A percentile compares a stretch with the other conserved stretches of the same genome.
These are phyloP conservation scores for Stephania cephalantha DNA, from an alignment of 164 flowering plant genomes.

Conservation along the genomic window DNA sequence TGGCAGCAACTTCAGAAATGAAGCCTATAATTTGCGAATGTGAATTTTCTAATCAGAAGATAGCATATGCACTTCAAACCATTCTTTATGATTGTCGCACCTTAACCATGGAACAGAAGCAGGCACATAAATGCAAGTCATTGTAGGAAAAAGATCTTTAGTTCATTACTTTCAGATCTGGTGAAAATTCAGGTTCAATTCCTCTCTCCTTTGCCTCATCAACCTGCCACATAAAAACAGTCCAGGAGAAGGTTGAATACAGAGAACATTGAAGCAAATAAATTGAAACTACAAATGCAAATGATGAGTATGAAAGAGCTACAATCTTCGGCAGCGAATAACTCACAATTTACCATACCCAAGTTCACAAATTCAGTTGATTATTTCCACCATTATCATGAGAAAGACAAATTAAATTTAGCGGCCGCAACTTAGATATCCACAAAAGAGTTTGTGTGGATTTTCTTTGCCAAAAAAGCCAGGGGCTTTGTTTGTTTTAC, in stretches of 20 bases:
- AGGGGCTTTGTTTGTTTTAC: no score
- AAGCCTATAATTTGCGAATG: constrained; percentile 44
- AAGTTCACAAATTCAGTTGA: no score
- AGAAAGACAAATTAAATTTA: no score
- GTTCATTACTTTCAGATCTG: constrained; percentile 72
- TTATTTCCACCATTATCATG: no score
- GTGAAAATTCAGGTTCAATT: constrained; percentile 67
- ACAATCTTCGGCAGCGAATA: background rate
- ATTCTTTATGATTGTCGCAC: background rate
- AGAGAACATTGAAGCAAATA: background rate
- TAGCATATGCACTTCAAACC: constrained; percentile 3
- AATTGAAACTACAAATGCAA: background rate
- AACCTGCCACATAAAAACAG: constrained; percentile 26
- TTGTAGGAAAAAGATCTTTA: background rate
- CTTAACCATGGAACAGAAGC: background rate
- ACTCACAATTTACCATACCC: no score
- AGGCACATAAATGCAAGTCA: constrained; percentile 4
- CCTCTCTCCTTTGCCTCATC: constrained; percentile 82
- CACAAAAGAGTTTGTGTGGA: no score
- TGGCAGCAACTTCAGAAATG: constrained; percentile 71
- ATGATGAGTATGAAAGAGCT: background rate
- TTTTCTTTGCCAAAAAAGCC: no score
- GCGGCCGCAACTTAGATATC: no score
- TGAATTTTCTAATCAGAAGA: constrained; percentile 9
- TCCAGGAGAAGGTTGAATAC: constrained; percentile 1